Percentiles rank a stretch among this genome's conserved stretches.
Evolutionary conservation across 2,329 filamentous ascomycete species (phyloP).

Genomic region (Hypoxylon sp.): DNA sequence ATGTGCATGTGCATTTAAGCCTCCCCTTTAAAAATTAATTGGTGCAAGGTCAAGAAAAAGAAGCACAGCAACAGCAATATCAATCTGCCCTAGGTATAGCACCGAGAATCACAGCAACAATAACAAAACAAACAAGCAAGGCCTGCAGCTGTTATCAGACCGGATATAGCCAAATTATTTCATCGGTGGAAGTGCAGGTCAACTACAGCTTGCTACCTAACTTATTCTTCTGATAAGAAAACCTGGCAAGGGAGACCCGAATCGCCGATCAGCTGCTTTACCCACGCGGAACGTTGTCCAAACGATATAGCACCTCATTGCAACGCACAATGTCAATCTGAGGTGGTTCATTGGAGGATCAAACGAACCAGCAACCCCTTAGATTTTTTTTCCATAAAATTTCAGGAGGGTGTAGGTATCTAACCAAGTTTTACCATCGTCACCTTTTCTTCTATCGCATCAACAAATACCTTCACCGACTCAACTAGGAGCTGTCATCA

Average conservation of each 20-base stretch:
- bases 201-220: slow-evolving; percentile 22
- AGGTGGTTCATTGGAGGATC: slow-evolving; percentile 38
- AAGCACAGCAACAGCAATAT: slow-evolving; percentile 15
- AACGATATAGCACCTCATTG: slow-evolving; percentile 34
- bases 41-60: slow-evolving; percentile 26
- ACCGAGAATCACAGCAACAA: slow-evolving; percentile 10
- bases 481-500: slow-evolving; percentile 17
- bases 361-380: slow-evolving; percentile 35
- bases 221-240: slow-evolving; percentile 29
- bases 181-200: no score
- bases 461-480: slow-evolving; percentile 20
- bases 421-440: slow-evolving; percentile 12
- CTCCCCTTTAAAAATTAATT: slow-evolving; percentile 32
- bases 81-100: slow-evolving; percentile 8
- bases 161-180: no score
- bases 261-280: slow-evolving; percentile 37
- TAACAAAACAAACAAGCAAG: background rate
- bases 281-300: slow-evolving; percentile 32
- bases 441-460: slow-evolving; percentile 8
- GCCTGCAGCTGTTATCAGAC: no score
- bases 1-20: slow-evolving; percentile 36
- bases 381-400: slow-evolving; percentile 20
- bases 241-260: slow-evolving; percentile 25
- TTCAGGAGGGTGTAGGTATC: slow-evolving; percentile 24
- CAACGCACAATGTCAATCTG: slow-evolving; percentile 37